Evolutionary conservation across 371 early-diverging fungal species (phyloP), one percentile per base, ranked within the genome.

Genomic region (Lichtheimia ornata): DNA sequence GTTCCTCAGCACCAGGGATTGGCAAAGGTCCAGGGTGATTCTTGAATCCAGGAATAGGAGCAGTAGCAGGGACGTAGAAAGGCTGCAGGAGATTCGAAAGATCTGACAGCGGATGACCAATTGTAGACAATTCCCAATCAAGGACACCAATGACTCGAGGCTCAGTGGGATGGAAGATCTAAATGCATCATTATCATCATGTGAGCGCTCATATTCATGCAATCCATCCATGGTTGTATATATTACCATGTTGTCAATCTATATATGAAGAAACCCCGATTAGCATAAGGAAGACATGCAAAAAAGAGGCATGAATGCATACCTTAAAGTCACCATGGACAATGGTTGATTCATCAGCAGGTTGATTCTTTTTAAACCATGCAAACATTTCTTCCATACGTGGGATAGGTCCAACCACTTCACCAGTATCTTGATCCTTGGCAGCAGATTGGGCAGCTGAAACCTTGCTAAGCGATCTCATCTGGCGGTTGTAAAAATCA

Each of bases 51-150:
- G 24, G 64, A 50, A 50, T 76, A 61, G 14, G 66, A 61, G 9
- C 42, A 18, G 65, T 68, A 4, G 61, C 30, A 9, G 81, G 79
- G 2, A 84, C 52, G 61, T 88, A 88, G 65, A 84, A 94, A 4
- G 89, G 91, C 68, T 91, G 87, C 50, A 95, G 72, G 55, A 95
- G 67, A 66, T 95, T 95, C 42, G 95, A 90, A 9, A 97, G 75
- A 68, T 97, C 97, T 14, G 94, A 87, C 42, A 91, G 82, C 28
- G 97, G 97, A 70, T 97, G 95, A 6, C 97, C 97, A 56, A 97
- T 86, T 3, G 97, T 95, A 41, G 93, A 91, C 15, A 97, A 73
- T 69, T 97, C 97, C 96, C 97, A 97, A 67, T 96, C 97, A 25
- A 97, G 82, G n/a, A 96, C 81, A 18, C 94, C 96, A 71, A 95